These are phyloP conservation scores for Magnolia sinica DNA, from an alignment of 164 flowering plant species.

Conservation along the genomic window DNA sequence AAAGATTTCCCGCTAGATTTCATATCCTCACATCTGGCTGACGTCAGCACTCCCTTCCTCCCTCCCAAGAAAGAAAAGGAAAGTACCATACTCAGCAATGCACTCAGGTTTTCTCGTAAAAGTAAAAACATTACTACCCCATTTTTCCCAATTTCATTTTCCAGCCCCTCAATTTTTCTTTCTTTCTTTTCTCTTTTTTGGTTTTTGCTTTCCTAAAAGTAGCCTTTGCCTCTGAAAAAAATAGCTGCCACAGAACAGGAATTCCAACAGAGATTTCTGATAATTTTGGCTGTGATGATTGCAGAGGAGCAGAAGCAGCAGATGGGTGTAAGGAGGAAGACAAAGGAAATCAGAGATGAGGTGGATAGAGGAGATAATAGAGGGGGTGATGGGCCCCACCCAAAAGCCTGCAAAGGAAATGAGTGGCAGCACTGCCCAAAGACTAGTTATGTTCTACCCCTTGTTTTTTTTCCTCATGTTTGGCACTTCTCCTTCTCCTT, in stretches of 20 bases:
- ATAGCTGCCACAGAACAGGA: constrained; percentile 17
- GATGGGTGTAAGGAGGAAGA: constrained; percentile 5
- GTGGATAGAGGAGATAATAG: neutral
- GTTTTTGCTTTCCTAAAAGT: constrained; percentile 1
- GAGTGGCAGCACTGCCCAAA: constrained; percentile 16
- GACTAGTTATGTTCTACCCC: neutral
- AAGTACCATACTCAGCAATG: constrained; percentile 1
- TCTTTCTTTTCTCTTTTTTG: neutral
- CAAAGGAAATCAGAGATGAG: constrained; percentile 9
- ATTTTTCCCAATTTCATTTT: neutral
- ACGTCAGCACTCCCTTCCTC: neutral
- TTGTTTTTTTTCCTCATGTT: neutral
- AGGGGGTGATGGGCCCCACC: constrained; percentile 13
- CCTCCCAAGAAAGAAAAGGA: neutral
- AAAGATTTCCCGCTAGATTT: neutral
- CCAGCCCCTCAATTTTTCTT: neutral
- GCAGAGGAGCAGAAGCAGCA: constrained; percentile 5
- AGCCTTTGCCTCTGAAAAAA: constrained; percentile 2
- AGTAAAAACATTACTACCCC: neutral
- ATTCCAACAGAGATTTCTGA: constrained; percentile 12
- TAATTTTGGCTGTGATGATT: constrained; percentile 13
- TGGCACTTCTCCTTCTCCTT: neutral
- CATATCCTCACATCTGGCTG: neutral
- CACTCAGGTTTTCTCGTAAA: neutral
- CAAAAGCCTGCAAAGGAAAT: constrained; percentile 16